A percentile compares a stretch with the other conserved stretches of the same genome.
phyloP scores from a whole-genome alignment of 352 stramenopile species.

The Elongisporangium anandrum region DNA sequence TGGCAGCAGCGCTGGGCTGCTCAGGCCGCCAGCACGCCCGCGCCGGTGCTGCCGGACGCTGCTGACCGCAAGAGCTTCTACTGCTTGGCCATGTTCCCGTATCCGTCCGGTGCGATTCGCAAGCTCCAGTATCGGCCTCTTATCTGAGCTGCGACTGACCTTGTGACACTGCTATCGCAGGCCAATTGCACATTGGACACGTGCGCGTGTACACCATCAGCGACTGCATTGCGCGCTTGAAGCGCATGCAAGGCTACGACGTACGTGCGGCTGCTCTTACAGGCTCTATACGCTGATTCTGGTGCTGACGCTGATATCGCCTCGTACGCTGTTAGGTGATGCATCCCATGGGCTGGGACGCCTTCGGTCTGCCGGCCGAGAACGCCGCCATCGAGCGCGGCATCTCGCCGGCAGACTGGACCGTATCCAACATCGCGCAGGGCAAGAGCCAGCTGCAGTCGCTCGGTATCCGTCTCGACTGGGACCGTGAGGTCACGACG shows the following conservation, averaged over 20 bases:
- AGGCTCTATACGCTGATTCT: too few species aligned
- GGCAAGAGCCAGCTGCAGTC: conserved; percentile 96
- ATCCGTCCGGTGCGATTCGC: conserved; percentile 92
- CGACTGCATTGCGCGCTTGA: conserved; percentile 97
- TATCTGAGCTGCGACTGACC: not conserved
- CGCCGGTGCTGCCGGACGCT: conserved; percentile 2
- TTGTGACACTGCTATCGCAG: conserved; percentile 12
- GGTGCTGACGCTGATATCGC: too few species aligned
- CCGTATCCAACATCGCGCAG: conserved; percentile 95
- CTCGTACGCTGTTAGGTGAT: too few species aligned
- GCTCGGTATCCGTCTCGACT: conserved; percentile 98
- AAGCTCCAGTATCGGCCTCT: not conserved
- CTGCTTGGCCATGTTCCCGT: conserved; percentile 98
- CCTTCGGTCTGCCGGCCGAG: conserved; percentile 99
- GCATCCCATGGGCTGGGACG: conserved; percentile 99
- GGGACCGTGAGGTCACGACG: conserved; percentile 96
- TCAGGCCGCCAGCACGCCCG: conserved; percentile 10
- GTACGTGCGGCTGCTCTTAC: too few species aligned
- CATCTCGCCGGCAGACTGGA: conserved; percentile 95
- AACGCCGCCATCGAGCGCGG: conserved; percentile 98
- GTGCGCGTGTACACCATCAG: conserved; percentile 99
- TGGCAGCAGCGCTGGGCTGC: conserved; percentile 68
- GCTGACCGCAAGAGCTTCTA: conserved; percentile 71
- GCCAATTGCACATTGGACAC: conserved; percentile 98
- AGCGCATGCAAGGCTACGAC: conserved; percentile 95